Conservation (phyloP, 345 rosid genomes). For the Hibiscus mutabilis region DNA sequence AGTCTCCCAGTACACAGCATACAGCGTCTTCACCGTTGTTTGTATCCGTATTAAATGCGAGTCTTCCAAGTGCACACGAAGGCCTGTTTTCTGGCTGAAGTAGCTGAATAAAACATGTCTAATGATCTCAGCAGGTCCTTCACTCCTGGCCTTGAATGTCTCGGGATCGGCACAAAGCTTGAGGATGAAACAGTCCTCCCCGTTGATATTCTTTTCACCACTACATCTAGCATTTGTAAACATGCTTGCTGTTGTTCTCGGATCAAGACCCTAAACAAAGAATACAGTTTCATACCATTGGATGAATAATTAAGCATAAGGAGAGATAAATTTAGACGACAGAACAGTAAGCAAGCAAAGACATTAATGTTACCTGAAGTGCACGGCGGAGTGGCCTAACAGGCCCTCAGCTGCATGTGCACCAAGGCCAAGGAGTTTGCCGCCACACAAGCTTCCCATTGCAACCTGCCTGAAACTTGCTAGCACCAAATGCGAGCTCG, state of each 20-base stretch:
- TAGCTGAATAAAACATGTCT: neutral
- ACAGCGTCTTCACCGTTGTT: neutral
- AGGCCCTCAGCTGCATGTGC: neutral
- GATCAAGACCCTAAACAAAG: neutral
- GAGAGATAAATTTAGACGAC: neutral
- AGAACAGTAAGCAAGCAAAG: too few relatives aligned
- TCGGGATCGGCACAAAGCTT: neutral
- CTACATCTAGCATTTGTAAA: neutral
- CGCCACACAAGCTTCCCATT: neutral
- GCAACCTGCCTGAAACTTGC: neutral
- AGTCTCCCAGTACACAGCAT: neutral
- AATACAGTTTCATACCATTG: conserved; percentile 8
- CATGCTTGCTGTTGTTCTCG: neutral
- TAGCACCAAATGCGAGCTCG: neutral
- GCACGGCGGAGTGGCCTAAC: neutral
- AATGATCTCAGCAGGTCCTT: neutral
- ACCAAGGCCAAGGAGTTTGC: neutral
- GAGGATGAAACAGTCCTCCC: neutral
- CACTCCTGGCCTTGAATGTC: neutral
- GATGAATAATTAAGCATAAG: neutral
- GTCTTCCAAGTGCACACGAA: neutral
- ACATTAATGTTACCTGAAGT: neutral
- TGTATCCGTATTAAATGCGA: neutral
- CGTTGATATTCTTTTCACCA: neutral
- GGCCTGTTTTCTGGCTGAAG: neutral